phyloP scores from a whole-genome alignment of 129 eudicot species.

The Calendula officinalis region DNA sequence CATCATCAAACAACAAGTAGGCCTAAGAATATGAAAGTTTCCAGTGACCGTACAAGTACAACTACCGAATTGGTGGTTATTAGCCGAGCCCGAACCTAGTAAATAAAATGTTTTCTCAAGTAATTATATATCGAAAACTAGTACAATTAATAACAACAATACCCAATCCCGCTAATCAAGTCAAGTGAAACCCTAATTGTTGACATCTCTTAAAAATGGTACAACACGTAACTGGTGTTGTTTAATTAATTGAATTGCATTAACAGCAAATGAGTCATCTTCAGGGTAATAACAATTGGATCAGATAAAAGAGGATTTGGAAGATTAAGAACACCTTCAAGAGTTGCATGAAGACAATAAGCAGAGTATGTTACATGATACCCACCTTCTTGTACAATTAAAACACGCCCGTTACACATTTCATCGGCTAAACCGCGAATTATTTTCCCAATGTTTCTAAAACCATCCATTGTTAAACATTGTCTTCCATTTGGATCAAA shows the following conservation, averaged over 20 bases:
- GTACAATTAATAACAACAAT: not conserved
- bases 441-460: constrained; percentile 56
- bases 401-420: constrained; percentile 58
- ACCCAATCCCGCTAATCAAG: not conserved
- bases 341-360: constrained; percentile 94
- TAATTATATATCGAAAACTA: not conserved
- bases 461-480: constrained; percentile 96
- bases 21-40: too few species aligned
- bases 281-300: constrained; percentile 87
- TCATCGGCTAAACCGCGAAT: constrained; percentile 57
- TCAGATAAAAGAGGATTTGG: constrained; percentile 63
- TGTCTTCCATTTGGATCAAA: constrained; percentile 98
- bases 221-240: constrained; percentile 40
- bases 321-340: constrained; percentile 85
- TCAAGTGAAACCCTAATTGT: constrained; percentile 8
- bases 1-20: too few species aligned
- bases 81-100: too few species aligned
- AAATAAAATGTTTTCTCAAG: constrained; percentile 1
- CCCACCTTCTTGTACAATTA: constrained; percentile 99
- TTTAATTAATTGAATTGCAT: constrained; percentile 50
- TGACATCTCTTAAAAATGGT: constrained; percentile 42
- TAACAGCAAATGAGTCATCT: constrained; percentile 53
- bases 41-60: too few species aligned
- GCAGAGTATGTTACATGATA: constrained; percentile 92
- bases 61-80: too few species aligned